Conservation (phyloP, 768 basidiomycete species). For the Mycena latifolia region DNA sequence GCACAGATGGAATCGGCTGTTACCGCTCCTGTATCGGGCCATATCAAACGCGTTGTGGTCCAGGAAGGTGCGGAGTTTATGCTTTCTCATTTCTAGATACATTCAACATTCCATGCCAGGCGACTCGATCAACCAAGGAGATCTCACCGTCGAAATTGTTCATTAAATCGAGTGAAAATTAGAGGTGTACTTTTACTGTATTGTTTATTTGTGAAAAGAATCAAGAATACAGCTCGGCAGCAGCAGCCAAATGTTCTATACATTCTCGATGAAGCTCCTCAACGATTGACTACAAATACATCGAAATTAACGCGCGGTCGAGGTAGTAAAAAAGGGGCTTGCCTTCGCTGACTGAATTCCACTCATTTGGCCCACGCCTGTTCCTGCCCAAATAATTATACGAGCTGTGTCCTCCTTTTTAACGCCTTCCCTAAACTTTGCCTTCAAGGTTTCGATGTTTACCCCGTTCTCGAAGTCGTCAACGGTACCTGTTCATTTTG, state of each 20-base stretch:
- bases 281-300: conserved; percentile 60
- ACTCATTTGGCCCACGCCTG: conserved; percentile 60
- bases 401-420: conserved; percentile 60
- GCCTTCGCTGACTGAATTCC: conserved; percentile 56
- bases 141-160: conserved; percentile 90
- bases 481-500: conserved; percentile 60
- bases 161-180: conserved; percentile 55
- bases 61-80: conserved; percentile 72
- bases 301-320: conserved; percentile 3
- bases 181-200: conserved; percentile 24
- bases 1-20: conserved; percentile 96
- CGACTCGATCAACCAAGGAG: conserved; percentile 96
- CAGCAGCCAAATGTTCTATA: conserved; percentile 46
- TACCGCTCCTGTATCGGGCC: conserved; percentile 96
- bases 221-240: conserved; percentile 39
- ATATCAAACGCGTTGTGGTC: conserved; percentile 93
- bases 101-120: conserved; percentile 56
- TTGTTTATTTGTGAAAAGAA: conserved; percentile 28
- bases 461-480: conserved; percentile 66
- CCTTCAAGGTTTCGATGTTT: conserved; percentile 54
- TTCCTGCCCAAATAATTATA: conserved; percentile 77
- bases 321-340: conserved; percentile 6
- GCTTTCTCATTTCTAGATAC: not conserved
- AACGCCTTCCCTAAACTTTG: conserved; percentile 60
- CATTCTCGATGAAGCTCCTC: conserved; percentile 65